Conservation (phyloP, 1,139 yeast genomes). For the Candida sanyaensis region DNA sequence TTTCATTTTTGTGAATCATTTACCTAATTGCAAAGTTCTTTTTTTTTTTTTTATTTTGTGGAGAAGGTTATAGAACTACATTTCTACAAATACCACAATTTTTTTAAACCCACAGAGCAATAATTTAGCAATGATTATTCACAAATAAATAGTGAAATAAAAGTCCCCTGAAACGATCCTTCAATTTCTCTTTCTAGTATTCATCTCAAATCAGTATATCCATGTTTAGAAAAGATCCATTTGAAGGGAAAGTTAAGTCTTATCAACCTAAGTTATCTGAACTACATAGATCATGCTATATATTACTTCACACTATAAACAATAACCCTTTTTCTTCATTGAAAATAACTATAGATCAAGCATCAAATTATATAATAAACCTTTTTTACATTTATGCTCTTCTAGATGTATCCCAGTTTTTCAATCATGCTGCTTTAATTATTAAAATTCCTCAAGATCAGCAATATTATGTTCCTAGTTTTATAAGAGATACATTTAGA, state of each 20-base stretch:
- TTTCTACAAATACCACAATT: no score
- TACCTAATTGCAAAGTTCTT: no score
- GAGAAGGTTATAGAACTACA: background rate
- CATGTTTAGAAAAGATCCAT: constrained; percentile 1
- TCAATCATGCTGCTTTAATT: constrained; percentile 1
- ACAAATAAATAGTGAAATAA: no score
- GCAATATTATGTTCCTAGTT: background rate
- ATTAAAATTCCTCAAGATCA: background rate
- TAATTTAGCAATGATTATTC: no score
- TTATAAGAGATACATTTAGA: constrained; percentile 1
- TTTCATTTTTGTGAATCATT: no score
- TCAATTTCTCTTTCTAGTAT: background rate
- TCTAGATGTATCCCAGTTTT: background rate
- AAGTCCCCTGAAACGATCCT: no score
- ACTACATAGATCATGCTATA: background rate
- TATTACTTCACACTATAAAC: background rate
- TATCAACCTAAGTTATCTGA: constrained; percentile 1
- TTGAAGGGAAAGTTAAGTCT: background rate
- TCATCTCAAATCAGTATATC: background rate
- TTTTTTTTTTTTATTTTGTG: background rate
- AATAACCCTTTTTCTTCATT: background rate
- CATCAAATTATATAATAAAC: background rate
- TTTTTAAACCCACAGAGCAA: no score
- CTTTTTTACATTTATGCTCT: background rate
- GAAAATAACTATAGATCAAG: background rate